Conservation (phyloP, 2,329 filamentous ascomycete genomes). For the Sporothrix schenckii region DNA sequence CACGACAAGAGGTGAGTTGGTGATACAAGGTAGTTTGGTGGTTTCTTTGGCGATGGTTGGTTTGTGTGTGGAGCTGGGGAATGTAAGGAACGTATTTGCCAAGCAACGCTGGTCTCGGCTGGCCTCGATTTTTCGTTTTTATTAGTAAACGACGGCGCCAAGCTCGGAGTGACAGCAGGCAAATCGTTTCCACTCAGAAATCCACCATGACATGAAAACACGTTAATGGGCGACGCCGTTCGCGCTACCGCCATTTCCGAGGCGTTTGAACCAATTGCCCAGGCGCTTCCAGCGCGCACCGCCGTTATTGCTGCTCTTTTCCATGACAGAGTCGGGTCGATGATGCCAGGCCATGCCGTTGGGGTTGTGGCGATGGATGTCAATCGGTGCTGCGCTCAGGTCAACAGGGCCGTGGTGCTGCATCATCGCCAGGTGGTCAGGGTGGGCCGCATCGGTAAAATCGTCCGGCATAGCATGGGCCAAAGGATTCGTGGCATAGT, state of each 20-base stretch:
- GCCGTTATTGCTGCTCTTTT: conserved; percentile 31
- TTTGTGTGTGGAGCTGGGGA: neutral
- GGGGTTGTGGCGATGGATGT: neutral
- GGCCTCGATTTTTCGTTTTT: neutral
- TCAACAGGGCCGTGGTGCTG: neutral
- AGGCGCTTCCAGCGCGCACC: conserved; percentile 40
- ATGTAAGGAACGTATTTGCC: neutral
- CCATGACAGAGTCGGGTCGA: conserved; percentile 28
- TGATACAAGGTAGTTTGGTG: neutral
- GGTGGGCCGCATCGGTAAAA: conserved; percentile 5
- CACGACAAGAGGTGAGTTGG: conserved; percentile 17
- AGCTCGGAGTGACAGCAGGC: neutral
- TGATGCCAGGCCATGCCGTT: neutral
- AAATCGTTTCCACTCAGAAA: neutral
- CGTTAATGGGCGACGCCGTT: conserved; percentile 34
- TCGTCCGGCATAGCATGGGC: neutral
- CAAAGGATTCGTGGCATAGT: conserved; percentile 30
- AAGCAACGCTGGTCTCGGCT: neutral
- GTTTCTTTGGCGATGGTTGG: neutral
- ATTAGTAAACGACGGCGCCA: neutral
- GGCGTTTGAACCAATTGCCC: conserved; percentile 42
- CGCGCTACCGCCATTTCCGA: conserved; percentile 38
- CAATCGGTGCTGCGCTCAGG: neutral
- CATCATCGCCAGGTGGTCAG: conserved; percentile 7
- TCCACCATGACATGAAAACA: too few species aligned